phyloP scores from a whole-genome alignment of 2,329 filamentous ascomycete genomes.

The Penicillium sclerotiorum region DNA sequence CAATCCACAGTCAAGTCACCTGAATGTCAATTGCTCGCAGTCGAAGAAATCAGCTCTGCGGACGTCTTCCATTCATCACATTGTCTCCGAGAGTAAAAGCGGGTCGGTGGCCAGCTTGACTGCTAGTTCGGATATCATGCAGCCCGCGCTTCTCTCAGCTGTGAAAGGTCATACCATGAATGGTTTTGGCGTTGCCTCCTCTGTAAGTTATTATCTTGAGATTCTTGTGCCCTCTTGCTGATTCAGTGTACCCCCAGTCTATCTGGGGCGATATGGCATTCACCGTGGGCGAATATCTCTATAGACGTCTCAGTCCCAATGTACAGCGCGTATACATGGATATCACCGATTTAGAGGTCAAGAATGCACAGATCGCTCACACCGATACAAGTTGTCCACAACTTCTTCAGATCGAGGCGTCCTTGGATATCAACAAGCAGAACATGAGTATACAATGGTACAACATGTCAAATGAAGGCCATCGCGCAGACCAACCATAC shows the following conservation, averaged over 20 bases:
- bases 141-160: slow-evolving; percentile 29
- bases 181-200: slow-evolving; percentile 46
- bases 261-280: slow-evolving; percentile 30
- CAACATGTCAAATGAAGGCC: slow-evolving; percentile 24
- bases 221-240: neutral
- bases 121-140: slow-evolving; percentile 35
- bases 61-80: neutral
- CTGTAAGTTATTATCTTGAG: slow-evolving; percentile 13
- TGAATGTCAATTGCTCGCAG: neutral
- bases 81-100: neutral
- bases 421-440: slow-evolving; percentile 50
- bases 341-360: slow-evolving; percentile 20
- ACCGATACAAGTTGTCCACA: slow-evolving; percentile 45
- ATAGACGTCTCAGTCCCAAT: slow-evolving; percentile 16
- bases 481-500: slow-evolving; percentile 14
- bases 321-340: slow-evolving; percentile 18
- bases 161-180: slow-evolving; percentile 51
- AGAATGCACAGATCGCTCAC: slow-evolving; percentile 54
- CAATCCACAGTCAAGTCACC: neutral
- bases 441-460: slow-evolving; percentile 26
- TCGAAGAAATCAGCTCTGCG: neutral
- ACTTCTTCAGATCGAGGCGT: slow-evolving; percentile 54
- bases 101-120: slow-evolving; percentile 36
- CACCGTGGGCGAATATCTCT: slow-evolving; percentile 26
- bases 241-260: neutral